phyloP scores from a whole-genome alignment of 768 basidiomycete genomes.

The Gloeophyllum trabeum region DNA sequence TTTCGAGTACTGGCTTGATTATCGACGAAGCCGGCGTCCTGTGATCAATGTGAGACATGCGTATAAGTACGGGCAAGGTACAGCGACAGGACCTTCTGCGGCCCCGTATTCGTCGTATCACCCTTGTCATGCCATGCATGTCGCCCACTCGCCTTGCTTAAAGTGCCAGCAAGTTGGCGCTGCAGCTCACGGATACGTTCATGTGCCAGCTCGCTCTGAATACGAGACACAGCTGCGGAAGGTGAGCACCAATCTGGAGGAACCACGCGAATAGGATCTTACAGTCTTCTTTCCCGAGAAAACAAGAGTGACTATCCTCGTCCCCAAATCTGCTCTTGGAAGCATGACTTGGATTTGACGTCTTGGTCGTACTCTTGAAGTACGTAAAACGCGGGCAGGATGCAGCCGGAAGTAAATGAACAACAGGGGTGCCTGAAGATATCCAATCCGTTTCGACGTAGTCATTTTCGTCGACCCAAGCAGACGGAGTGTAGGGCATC shows the following conservation, averaged over 20 bases:
- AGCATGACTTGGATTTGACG: slow-evolving; percentile 26
- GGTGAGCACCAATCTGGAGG: slow-evolving; percentile 2
- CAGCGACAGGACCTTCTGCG: too few relatives aligned
- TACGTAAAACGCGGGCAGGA: slow-evolving; percentile 77
- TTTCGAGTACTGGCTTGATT: slow-evolving; percentile 22
- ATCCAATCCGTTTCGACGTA: slow-evolving; percentile 72
- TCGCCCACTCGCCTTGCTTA: too few relatives aligned
- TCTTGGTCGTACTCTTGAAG: slow-evolving; percentile 43
- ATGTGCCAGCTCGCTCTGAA: slow-evolving; percentile 51
- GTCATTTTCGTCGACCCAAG: slow-evolving; percentile 75
- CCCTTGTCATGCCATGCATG: too few relatives aligned
- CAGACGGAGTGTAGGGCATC: too few relatives aligned
- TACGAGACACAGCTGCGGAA: slow-evolving; percentile 42
- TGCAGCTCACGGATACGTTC: slow-evolving; percentile 41
- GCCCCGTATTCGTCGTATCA: too few relatives aligned
- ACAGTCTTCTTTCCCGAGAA: slow-evolving; percentile 67
- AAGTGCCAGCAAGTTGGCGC: too few relatives aligned
- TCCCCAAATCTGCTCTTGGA: slow-evolving; percentile 72
- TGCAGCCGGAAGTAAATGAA: slow-evolving; percentile 65
- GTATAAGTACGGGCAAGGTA: too few relatives aligned
- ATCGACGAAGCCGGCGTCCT: too few relatives aligned
- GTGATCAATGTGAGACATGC: too few relatives aligned
- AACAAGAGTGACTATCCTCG: slow-evolving; percentile 75
- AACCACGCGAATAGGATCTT: slow-evolving; percentile 14
- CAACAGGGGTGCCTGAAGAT: slow-evolving; percentile 35